Conservation (phyloP, 768 basidiomycete species). For the Pilatotrama ljubarskyi region DNA sequence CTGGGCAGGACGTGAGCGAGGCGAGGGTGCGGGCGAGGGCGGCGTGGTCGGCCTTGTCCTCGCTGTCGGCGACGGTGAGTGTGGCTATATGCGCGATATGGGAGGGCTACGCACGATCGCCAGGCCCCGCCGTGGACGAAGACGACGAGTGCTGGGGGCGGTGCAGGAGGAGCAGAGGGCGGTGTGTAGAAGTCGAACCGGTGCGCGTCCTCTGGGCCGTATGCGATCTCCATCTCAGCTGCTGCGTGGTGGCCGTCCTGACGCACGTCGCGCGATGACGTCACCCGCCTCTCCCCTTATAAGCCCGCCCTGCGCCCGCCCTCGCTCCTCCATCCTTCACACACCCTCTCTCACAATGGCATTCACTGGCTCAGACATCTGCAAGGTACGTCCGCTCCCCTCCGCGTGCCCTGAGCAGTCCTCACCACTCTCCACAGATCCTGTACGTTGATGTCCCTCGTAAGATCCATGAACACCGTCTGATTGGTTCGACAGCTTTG, state of each 20-base stretch:
- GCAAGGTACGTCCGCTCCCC: slow-evolving; percentile 54
- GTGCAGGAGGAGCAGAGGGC: not conserved
- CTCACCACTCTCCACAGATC: slow-evolving; percentile 38
- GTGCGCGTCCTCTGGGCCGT: slow-evolving; percentile 36
- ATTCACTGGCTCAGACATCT: slow-evolving; percentile 72
- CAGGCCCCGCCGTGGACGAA: slow-evolving; percentile 88
- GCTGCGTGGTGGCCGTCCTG: not conserved
- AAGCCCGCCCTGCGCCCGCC: not conserved
- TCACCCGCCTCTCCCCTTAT: slow-evolving; percentile 12
- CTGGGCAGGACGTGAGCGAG: slow-evolving; percentile 48
- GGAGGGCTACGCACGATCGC: slow-evolving; percentile 54
- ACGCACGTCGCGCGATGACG: slow-evolving; percentile 9
- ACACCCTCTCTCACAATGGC: slow-evolving; percentile 49
- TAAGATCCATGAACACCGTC: not conserved
- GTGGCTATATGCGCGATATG: slow-evolving; percentile 11
- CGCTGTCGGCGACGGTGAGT: slow-evolving; percentile 43
- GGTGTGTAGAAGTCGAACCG: slow-evolving; percentile 58
- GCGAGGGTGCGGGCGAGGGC: slow-evolving; percentile 55
- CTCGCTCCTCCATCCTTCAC: slow-evolving; percentile 12
- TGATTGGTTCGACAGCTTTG: slow-evolving; percentile 43
- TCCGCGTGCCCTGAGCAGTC: not conserved
- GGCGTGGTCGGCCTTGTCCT: slow-evolving; percentile 67
- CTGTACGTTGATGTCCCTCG: slow-evolving; percentile 35
- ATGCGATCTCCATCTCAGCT: slow-evolving; percentile 22
- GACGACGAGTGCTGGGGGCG: slow-evolving; percentile 49